These are phyloP conservation scores for Diaporthe helianthi DNA, from an alignment of 2,329 filamentous ascomycete species.

Conservation along the genomic window DNA sequence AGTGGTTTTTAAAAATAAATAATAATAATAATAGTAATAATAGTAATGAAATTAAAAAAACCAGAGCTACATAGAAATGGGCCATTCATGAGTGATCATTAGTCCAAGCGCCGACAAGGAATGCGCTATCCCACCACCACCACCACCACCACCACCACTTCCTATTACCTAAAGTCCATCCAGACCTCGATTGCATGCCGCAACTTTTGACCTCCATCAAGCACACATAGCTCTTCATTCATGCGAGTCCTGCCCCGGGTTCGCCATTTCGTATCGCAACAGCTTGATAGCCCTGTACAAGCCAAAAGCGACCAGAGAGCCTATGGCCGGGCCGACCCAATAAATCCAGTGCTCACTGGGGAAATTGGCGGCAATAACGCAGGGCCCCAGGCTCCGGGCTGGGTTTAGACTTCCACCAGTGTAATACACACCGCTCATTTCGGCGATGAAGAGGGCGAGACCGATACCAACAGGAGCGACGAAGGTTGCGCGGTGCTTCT, in stretches of 20 bases:
- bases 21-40: too few species aligned
- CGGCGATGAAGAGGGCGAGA: slow-evolving; percentile 69
- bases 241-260: slow-evolving; percentile 3
- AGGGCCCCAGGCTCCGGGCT: slow-evolving; percentile 58
- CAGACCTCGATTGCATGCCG: not conserved
- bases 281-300: slow-evolving; percentile 59
- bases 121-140: too few species aligned
- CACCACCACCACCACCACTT: too few species aligned
- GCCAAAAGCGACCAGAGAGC: slow-evolving; percentile 54
- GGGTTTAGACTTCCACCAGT: slow-evolving; percentile 59
- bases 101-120: not conserved
- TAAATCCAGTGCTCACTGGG: slow-evolving; percentile 60
- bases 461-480: slow-evolving; percentile 77
- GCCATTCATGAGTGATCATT: not conserved
- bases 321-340: slow-evolving; percentile 60
- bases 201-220: accelerated
- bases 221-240: not conserved
- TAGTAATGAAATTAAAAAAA: not conserved
- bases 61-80: not conserved
- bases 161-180: too few species aligned
- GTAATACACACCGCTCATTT: slow-evolving; percentile 53
- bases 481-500: slow-evolving; percentile 77
- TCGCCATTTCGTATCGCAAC: slow-evolving; percentile 53
- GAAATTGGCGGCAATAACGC: slow-evolving; percentile 50
- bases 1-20: too few species aligned